Evolutionary conservation across 129 eudicot species (phyloP).

Genomic region (Tagetes patula): DNA sequence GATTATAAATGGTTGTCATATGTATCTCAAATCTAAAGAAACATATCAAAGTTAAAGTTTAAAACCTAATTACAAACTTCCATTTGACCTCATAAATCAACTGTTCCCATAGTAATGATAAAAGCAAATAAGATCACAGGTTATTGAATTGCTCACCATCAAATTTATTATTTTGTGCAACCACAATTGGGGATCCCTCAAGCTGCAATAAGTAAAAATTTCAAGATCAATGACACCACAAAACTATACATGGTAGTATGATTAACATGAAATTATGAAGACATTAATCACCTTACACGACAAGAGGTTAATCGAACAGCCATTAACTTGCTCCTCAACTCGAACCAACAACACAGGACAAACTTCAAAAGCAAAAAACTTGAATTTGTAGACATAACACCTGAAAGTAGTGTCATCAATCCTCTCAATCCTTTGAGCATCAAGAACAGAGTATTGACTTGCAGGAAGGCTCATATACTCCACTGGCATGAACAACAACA

Average conservation of each 20-base stretch:
- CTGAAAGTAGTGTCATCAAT: slow-evolving; percentile 82
- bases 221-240: slow-evolving; percentile 13
- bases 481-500: slow-evolving; percentile 37
- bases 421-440: slow-evolving; percentile 90
- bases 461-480: slow-evolving; percentile 97
- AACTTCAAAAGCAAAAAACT: slow-evolving; percentile 82
- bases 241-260: not conserved
- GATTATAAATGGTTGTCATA: slow-evolving; percentile 1
- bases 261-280: not conserved
- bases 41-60: not conserved
- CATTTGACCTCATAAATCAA: slow-evolving; percentile 6
- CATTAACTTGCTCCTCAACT: slow-evolving; percentile 76
- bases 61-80: not conserved
- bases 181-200: slow-evolving; percentile 93
- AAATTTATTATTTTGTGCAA: slow-evolving; percentile 90
- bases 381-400: slow-evolving; percentile 75
- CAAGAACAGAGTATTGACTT: slow-evolving; percentile 92
- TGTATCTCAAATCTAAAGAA: not conserved
- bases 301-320: slow-evolving; percentile 84
- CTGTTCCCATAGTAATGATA: not conserved
- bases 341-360: slow-evolving; percentile 88
- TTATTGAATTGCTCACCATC: slow-evolving; percentile 56
- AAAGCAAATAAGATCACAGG: slow-evolving; percentile 14
- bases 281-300: slow-evolving; percentile 71
- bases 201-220: slow-evolving; percentile 52